Evolutionary conservation across 2,329 filamentous ascomycete genomes (phyloP).

Genomic region (Beauveria medogensis): DNA sequence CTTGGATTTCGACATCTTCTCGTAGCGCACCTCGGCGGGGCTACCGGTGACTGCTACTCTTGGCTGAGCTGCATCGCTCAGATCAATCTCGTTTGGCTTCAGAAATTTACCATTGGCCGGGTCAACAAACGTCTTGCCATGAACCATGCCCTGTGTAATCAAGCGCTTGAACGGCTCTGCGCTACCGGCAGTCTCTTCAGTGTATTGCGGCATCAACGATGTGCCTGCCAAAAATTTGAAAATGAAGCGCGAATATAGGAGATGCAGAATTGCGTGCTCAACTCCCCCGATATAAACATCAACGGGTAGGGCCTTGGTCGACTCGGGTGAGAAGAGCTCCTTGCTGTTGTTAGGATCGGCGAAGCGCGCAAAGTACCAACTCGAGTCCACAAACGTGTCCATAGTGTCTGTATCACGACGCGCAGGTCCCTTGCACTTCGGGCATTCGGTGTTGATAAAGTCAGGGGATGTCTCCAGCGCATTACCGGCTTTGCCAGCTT

Average conservation of each 20-base stretch:
- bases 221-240: constrained; percentile 72
- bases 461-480: constrained; percentile 63
- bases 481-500: constrained; percentile 64
- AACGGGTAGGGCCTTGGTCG: constrained; percentile 59
- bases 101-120: constrained; percentile 69
- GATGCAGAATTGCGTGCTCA: constrained; percentile 83
- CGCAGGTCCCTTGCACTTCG: constrained; percentile 61
- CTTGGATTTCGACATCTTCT: constrained; percentile 96
- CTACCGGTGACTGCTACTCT: constrained; percentile 54
- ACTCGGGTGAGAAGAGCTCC: constrained; percentile 52
- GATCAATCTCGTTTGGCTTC: constrained; percentile 64
- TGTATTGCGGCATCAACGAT: constrained; percentile 34
- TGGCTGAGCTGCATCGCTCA: constrained; percentile 47
- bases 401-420: constrained; percentile 87
- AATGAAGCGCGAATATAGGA: constrained; percentile 83
- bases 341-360: constrained; percentile 59
- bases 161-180: constrained; percentile 76
- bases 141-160: constrained; percentile 87
- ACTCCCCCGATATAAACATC: constrained; percentile 86
- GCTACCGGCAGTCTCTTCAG: constrained; percentile 23
- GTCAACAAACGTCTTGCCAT: constrained; percentile 74
- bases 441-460: constrained; percentile 71
- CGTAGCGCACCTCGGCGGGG: constrained; percentile 56
- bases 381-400: constrained; percentile 94
- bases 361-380: constrained; percentile 86